Percentiles rank a stretch among this genome's conserved stretches.
phyloP scores from a whole-genome alignment of 2,329 filamentous ascomycete species.

The Cordyceps fumosorosea region DNA sequence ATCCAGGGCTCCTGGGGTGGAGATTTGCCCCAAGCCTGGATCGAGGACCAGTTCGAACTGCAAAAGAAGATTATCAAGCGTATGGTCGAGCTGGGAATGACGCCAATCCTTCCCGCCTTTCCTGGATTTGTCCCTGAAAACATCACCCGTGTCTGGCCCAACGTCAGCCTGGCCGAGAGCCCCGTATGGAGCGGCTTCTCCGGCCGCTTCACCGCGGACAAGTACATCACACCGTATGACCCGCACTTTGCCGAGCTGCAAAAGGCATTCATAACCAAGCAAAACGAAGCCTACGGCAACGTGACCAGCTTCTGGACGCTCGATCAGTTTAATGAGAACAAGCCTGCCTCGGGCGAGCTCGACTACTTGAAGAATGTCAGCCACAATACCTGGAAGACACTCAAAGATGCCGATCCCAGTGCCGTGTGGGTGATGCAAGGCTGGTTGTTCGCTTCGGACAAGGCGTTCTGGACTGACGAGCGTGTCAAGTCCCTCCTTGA shows the following conservation, averaged over 20 bases:
- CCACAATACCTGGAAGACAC: conserved; percentile 31
- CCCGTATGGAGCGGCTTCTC: conserved; percentile 38
- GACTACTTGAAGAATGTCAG: conserved; percentile 36
- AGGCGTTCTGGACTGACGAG: conserved; percentile 33
- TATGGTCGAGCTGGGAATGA: conserved; percentile 48
- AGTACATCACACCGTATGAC: conserved; percentile 42
- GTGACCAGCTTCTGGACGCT: conserved; percentile 42
- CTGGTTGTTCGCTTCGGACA: conserved; percentile 38
- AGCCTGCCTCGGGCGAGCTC: conserved; percentile 37
- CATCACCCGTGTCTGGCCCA: conserved; percentile 33
- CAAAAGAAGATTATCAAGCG: conserved; percentile 41
- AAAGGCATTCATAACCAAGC: conserved; percentile 38
- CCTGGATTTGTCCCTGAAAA: conserved; percentile 42
- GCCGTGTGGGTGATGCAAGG: conserved; percentile 45
- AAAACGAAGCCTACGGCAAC: conserved; percentile 39
- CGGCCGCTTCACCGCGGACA: conserved; percentile 35
- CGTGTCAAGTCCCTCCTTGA: conserved; percentile 39
- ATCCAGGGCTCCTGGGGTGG: conserved; percentile 44
- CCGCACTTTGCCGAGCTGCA: conserved; percentile 36
- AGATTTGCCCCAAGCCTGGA: conserved; percentile 37
- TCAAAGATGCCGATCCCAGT: conserved; percentile 37
- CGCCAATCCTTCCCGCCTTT: conserved; percentile 43
- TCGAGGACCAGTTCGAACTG: conserved; percentile 39
- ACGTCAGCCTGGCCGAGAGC: conserved; percentile 36
- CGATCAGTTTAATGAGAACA: conserved; percentile 48